Evolutionary conservation across 2,329 filamentous ascomycete species (phyloP), one percentile per base, ranked within the genome.

Genomic region (Alternaria arbusti): DNA sequence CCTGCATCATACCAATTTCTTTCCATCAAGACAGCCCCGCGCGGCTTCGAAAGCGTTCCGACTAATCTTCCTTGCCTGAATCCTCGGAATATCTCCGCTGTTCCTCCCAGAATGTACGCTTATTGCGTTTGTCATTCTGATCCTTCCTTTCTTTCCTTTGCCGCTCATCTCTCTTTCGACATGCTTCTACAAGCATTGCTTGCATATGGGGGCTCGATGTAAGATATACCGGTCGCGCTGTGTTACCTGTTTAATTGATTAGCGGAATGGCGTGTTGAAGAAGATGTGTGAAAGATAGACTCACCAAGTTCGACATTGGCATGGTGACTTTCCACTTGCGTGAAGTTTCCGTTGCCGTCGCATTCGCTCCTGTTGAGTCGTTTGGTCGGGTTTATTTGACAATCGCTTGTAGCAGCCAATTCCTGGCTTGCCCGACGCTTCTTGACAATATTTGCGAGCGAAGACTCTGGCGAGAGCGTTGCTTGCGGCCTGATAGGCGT

Each of bases 31-130:
- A 26, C 26, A 26, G 26, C 20, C 20, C 20, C 20, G 20, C 20
- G 20, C 20, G 20, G 32, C 5, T 40, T 10, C 32, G 8, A 40
- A 40, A 40, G 6, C n/a, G 32, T 36, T 9, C 32, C 4, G 32
- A n/a, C 7, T 36, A 36, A 7, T 7, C 32, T 9, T 36, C 32
- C 9, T 36, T 36, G 32, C 9, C 7, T 3, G 32, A 1, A 36
- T 9, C 15, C 2, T n/a, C 32, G n/a, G 3, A 3, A 6, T 9
- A 11, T 17, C 5, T 17, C 36, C 5, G 11, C 1, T 17, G 0
- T 40, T 40, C 3, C 9, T 11, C 3, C 36, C 36, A 6, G 8
- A 11, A 17, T 4, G 2, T 4, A 40, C 5, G 5, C 32, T 40
- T 15, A n/a, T 40, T 4, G 32, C 32, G 15, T 15, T 40, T 40